These are phyloP conservation scores for Lecanoromycetidae sp. DNA, from an alignment of 2,329 filamentous ascomycete genomes.

Conservation along the genomic window DNA sequence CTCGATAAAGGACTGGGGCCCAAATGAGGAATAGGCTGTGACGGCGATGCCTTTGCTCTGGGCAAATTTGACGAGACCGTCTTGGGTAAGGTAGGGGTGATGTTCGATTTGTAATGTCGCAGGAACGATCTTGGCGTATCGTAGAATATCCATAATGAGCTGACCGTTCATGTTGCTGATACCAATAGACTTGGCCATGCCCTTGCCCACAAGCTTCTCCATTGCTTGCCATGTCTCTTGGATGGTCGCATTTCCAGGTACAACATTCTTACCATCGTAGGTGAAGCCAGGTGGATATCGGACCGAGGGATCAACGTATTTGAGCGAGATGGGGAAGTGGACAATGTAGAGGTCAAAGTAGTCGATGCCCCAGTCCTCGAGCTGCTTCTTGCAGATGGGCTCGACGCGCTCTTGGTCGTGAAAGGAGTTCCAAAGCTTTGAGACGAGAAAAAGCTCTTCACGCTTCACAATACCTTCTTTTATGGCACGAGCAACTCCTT, in stretches of 20 bases:
- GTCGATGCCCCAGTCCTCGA: conserved; percentile 70
- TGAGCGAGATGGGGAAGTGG: conserved; percentile 78
- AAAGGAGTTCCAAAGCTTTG: conserved; percentile 89
- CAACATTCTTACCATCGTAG: conserved; percentile 49
- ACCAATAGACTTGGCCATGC: conserved; percentile 61
- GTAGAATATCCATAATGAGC: conserved; percentile 65
- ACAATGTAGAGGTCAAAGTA: conserved; percentile 87
- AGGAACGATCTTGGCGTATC: conserved; percentile 61
- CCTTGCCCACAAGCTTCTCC: conserved; percentile 59
- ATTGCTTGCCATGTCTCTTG: conserved; percentile 74
- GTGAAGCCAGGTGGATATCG: conserved; percentile 73
- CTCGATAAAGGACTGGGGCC: conserved; percentile 66
- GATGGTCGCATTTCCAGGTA: conserved; percentile 56
- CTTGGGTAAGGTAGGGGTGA: conserved; percentile 76
- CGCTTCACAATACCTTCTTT: conserved; percentile 70
- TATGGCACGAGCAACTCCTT: conserved; percentile 68
- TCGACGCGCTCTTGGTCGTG: conserved; percentile 68
- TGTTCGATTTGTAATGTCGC: conserved; percentile 80
- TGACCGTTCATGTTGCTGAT: conserved; percentile 73
- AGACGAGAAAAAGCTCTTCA: conserved; percentile 81
- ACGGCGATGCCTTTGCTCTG: conserved; percentile 58
- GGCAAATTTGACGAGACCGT: conserved; percentile 56
- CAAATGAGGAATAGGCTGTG: conserved; percentile 77
- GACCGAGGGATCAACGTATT: conserved; percentile 68
- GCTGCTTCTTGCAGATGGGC: conserved; percentile 63